Evolutionary conservation across 2,329 filamentous ascomycete genomes (phyloP).

Genomic region (Sporothrix dimorphospora): DNA sequence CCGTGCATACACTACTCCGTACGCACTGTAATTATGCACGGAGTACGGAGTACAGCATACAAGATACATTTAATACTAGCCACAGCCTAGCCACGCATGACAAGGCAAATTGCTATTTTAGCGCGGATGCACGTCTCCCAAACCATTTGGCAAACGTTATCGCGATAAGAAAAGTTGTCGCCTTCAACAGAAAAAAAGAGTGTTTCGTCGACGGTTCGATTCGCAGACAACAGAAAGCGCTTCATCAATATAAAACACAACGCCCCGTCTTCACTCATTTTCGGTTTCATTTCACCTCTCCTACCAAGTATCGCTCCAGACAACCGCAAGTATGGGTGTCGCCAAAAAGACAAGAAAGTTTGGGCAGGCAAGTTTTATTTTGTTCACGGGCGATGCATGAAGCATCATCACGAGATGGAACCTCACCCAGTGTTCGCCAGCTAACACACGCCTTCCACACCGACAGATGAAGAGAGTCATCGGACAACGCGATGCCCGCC

Average conservation of each 20-base stretch:
- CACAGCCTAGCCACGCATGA: constrained; percentile 11
- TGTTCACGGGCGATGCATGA: background rate
- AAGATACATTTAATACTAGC: no score
- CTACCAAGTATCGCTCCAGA: background rate
- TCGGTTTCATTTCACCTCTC: background rate
- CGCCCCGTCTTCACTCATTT: background rate
- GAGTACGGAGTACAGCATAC: background rate
- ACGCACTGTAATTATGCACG: background rate
- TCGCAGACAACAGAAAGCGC: background rate
- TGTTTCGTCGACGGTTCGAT: background rate
- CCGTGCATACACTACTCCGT: background rate
- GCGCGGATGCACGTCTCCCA: constrained; percentile 2
- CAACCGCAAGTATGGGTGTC: constrained; percentile 70
- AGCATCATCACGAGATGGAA: background rate
- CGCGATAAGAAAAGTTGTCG: constrained; percentile 26
- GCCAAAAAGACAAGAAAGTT: constrained; percentile 93
- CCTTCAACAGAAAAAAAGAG: background rate
- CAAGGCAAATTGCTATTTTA: background rate
- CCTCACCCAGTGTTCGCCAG: background rate
- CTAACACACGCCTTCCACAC: background rate
- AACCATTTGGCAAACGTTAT: constrained; percentile 17
- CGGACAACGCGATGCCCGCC: constrained; percentile 74
- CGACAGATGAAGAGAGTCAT: constrained; percentile 77
- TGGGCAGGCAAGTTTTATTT: constrained; percentile 46
- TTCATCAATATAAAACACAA: constrained; percentile 18